phyloP scores from a whole-genome alignment of 2,329 filamentous ascomycete species.

The Aspergillus ochraceoroseus region DNA sequence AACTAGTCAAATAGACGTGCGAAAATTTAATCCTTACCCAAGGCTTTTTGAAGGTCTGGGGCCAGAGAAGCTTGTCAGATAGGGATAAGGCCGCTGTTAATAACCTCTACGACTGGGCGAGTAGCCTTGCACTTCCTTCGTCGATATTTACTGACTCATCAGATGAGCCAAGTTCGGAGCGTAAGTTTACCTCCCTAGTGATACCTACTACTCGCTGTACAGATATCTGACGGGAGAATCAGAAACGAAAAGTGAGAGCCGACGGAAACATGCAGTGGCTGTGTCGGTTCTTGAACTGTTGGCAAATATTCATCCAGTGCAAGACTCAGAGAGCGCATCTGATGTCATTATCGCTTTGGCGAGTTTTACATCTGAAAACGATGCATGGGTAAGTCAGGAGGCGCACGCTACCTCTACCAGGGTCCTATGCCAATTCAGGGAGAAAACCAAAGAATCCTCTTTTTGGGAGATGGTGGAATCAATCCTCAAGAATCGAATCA shows the following conservation, averaged over 20 bases:
- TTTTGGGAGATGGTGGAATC: conserved; percentile 21
- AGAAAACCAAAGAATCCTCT: conserved; percentile 1
- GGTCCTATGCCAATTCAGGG: conserved; percentile 15
- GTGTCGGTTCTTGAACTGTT: conserved; percentile 28
- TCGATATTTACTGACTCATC: conserved; percentile 29
- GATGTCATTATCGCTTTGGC: conserved; percentile 33
- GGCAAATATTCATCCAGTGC: conserved; percentile 18
- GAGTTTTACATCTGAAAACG: conserved; percentile 29
- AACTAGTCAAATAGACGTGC: conserved; percentile 25
- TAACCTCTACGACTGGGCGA: conserved; percentile 34
- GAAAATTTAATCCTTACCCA: conserved; percentile 32
- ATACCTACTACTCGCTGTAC: neutral
- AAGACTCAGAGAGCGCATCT: conserved; percentile 18
- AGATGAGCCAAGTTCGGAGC: conserved; percentile 22
- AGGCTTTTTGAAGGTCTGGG: conserved; percentile 22
- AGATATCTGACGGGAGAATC: conserved; percentile 3
- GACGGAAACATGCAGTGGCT: conserved; percentile 29
- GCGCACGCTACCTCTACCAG: conserved; percentile 18
- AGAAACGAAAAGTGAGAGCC: conserved; percentile 23
- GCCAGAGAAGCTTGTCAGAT: conserved; percentile 16
- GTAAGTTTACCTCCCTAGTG: conserved; percentile 10
- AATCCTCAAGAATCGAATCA: conserved; percentile 30
- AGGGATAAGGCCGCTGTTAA: conserved; percentile 25
- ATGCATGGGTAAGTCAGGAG: conserved; percentile 37
- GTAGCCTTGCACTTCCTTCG: conserved; percentile 29